Evolutionary conservation across 2,329 filamentous ascomycete genomes (phyloP).

Genomic region (Venturia carpophila): DNA sequence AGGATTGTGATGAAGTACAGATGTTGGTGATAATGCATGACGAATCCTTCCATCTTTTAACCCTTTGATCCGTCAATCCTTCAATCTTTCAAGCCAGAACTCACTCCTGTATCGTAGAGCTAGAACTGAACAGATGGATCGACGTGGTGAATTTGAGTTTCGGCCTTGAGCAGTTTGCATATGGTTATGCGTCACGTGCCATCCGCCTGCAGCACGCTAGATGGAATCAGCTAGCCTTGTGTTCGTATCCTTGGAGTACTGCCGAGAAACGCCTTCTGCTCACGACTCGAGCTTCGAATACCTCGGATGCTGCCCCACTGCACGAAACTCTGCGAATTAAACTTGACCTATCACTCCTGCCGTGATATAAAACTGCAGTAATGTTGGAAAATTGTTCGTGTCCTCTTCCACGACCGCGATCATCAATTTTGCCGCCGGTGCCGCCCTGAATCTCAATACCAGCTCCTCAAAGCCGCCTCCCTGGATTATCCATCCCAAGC

Average conservation of each 20-base stretch:
- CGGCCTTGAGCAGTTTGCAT: background rate
- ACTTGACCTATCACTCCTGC: slow-evolving; percentile 1
- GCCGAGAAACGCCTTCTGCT: background rate
- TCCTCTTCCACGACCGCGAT: background rate
- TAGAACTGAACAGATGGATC: background rate
- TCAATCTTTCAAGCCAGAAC: background rate
- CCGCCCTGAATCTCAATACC: background rate
- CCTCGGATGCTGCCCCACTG: slow-evolving; percentile 9
- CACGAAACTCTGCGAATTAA: no score
- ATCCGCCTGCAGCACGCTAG: background rate
- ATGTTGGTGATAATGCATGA: background rate
- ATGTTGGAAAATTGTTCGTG: background rate
- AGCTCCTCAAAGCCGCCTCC: background rate
- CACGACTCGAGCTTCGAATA: background rate
- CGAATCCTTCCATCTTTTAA: background rate
- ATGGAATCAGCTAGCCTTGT: no score
- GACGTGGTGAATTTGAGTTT: background rate
- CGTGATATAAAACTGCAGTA: background rate
- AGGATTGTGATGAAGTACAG: background rate
- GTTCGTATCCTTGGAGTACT: background rate
- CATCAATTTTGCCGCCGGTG: background rate
- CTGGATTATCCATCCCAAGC: background rate
- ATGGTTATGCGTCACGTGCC: background rate
- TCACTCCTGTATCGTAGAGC: background rate
- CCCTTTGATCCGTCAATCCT: background rate